Evolutionary conservation across 371 early-diverging fungal genomes (phyloP), one percentile per base, ranked within the genome.

Genomic region (Funneliformis caledonium): DNA sequence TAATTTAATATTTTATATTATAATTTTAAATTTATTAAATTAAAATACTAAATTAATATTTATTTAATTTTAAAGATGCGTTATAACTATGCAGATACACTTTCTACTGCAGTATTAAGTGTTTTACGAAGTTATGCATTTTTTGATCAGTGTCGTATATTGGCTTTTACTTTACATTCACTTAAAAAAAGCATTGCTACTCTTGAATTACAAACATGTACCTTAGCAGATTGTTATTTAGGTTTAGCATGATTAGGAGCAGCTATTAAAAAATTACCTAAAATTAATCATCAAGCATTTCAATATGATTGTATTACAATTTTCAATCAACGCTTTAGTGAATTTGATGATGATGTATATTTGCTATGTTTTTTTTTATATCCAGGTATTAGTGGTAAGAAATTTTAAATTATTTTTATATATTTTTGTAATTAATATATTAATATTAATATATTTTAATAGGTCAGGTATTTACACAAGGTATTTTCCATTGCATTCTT

Each of bases 321-420:
- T 31, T 72, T 31, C 52, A 72, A 72, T 50, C 47, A 43, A 14
- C 19, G 61, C n/a, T 75, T 60, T 45, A 26, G 4, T 50, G 52
- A 72, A 72, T 72, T 72, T 52, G 31, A 72, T 50, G 31, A 72
- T 72, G 16, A 72, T 72, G 33, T 16, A 14, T 52, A 72, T 72
- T n/a, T 72, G 2, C 12, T 72, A 31, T 72, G 31, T 48, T 72
- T 72, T 52, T 72, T 72, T 52, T 72, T 47, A 48, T n/a, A 70
- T 47, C n/a, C 48, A 22, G 22, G 14, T 4, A 19, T 47, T 70
- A n/a, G 16, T 70, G 48, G 48, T 70, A 47, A 47, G 48, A 6
- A 69, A 16, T 45, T 45, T 67, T 67, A 9, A 48, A 31, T 22
- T 48, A 48, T 31, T 56, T 73, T 31, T 56, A 33, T 59, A 14